Base-by-base conservation (phyloP, 805 yeast genomes). In the Cyberlindnera amylophila region DNA sequence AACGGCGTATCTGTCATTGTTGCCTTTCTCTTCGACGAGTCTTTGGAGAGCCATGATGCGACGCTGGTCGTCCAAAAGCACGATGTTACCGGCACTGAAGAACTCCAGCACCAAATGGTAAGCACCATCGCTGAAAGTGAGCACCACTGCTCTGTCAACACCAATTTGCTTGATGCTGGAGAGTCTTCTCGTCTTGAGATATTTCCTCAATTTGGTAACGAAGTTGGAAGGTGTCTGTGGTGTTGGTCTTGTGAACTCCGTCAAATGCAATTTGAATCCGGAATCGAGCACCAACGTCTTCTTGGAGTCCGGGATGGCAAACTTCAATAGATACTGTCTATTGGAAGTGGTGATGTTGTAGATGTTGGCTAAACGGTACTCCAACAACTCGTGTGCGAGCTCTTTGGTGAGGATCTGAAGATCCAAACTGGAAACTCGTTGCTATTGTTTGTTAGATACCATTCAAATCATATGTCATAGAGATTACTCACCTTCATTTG, bases 31-130 rank as follows among this genome's bases (percentile, higher is more conserved):
- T 27, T 77, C 77, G 9, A 88, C 96, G 17, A 83, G 66, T 63
- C 97, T 77, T 58, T 85, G 90, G 23, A 89, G 65, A 0, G 91
- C 70, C 54, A 89, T 53, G 38, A 90, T 88, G 53, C 75, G 80
- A 46, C 70, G 62, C 16, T 81, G 74, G 23, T 77, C 72, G 61
- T 91, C 95, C 47, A 91, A 69, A 16, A 91, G 69, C 15, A 91
- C 67, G 41, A 91, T 77, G 58, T 91, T 91, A 21, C 99, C 99
- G 3, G 96, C 96, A 58, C 96, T 86, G 67, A 90, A 91, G 56
- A 91, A 91, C 62, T 91, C 99, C 40, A 91, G 63, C 0, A 87
- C 96, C 50, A 91, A 66, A 53, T 85, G 82, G 56, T 66, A 80
- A 39, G 77, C 55, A 2, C 96, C 96, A 54, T 87, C 96, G 34